phyloP scores from a whole-genome alignment of 768 basidiomycete genomes.

The Calvatia gigantea region DNA sequence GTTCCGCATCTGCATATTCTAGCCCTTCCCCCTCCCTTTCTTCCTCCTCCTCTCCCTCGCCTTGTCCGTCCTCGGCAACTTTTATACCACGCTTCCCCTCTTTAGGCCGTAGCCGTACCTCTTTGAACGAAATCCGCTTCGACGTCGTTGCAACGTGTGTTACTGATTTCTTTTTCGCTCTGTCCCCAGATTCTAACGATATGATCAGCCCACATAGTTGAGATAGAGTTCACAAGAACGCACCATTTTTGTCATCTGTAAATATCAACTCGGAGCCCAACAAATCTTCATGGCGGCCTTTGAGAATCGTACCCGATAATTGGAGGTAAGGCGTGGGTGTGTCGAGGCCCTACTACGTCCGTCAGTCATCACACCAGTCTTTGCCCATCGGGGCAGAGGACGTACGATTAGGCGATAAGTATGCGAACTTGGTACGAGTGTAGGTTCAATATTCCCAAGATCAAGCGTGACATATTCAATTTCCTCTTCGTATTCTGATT shows the following conservation, averaged over 20 bases:
- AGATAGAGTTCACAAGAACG: neutral
- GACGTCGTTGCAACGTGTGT: slow-evolving; percentile 58
- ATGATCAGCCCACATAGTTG: neutral
- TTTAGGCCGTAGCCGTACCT: slow-evolving; percentile 57
- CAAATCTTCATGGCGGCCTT: slow-evolving; percentile 63
- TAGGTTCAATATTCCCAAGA: slow-evolving; percentile 68
- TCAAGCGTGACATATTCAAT: slow-evolving; percentile 74
- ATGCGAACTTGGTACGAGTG: slow-evolving; percentile 67
- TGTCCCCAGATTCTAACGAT: neutral
- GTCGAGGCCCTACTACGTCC: slow-evolving; percentile 58
- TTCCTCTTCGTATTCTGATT: slow-evolving; percentile 44
- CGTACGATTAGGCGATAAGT: slow-evolving; percentile 75
- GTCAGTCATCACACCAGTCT: neutral
- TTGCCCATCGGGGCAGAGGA: slow-evolving; percentile 10
- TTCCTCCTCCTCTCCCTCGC: neutral
- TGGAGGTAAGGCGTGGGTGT: slow-evolving; percentile 76
- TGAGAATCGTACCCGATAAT: slow-evolving; percentile 69
- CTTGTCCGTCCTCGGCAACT: too few species aligned
- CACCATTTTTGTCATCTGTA: slow-evolving; percentile 58
- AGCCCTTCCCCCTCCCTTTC: neutral
- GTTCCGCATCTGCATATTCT: neutral
- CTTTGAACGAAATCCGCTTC: slow-evolving; percentile 69
- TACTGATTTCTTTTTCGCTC: slow-evolving; percentile 46
- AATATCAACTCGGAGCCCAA: slow-evolving; percentile 78
- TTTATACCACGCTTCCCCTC: neutral